phyloP scores from a whole-genome alignment of 345 rosid genomes.

The Gossypium turneri region DNA sequence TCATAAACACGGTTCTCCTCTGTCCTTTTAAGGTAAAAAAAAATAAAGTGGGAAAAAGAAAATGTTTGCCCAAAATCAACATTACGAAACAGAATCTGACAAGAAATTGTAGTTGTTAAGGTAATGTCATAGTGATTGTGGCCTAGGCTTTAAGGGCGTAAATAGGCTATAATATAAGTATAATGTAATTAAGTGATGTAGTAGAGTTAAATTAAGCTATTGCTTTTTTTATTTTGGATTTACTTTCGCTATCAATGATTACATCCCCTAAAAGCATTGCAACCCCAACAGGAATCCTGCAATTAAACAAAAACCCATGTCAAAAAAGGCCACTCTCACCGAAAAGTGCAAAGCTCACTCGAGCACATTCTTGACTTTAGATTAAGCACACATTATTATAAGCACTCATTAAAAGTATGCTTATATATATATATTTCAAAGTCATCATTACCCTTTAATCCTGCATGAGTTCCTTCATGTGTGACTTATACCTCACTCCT shows the following conservation, averaged over 20 bases:
- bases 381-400: conserved; percentile 30
- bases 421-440: background rate
- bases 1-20: background rate
- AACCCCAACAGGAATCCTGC: conserved; percentile 54
- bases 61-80: background rate
- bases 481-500: conserved; percentile 36
- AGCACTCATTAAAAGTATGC: conserved; percentile 34
- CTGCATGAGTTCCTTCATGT: conserved; percentile 31
- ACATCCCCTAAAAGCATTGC: conserved; percentile 47
- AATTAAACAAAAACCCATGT: conserved; percentile 24
- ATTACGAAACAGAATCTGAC: background rate
- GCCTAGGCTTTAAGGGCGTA: background rate
- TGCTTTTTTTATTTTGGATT: conserved; percentile 12
- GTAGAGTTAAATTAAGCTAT: conserved; percentile 24
- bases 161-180: background rate
- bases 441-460: conserved; percentile 23
- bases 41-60: too few species aligned
- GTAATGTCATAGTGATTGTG: conserved; percentile 10
- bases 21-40: background rate
- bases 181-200: background rate
- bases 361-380: conserved; percentile 42
- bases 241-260: conserved; percentile 45
- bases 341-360: conserved; percentile 46
- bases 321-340: conserved; percentile 28
- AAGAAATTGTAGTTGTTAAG: conserved; percentile 1